Evolutionary conservation across 2,329 filamentous ascomycete species (phyloP), one percentile per base, ranked within the genome.

Genomic region (Penicillium glabrum): DNA sequence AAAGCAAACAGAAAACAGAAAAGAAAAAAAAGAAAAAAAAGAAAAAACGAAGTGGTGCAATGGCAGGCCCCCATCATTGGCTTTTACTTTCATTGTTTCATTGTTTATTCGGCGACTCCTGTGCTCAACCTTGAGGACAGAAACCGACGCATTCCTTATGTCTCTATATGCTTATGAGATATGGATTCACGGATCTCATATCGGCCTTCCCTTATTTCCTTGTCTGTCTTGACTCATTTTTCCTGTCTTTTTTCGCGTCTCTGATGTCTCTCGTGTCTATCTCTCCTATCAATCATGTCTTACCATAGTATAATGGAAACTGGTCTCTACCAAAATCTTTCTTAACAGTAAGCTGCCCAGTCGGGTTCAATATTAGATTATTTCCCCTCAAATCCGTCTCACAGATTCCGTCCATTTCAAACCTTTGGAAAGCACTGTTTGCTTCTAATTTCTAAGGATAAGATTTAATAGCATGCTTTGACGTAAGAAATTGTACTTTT

Each of bases 291-390:
- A 16, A 21, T 27, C 13, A 46, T 51, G 24, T 45, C 46, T 16
- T 55, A 5, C 27, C 5, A 39, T 51, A 41, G 43, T 46, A 46
- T 33, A 59, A 54, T 53, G 44, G 31, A 58, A 53, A 41, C 23
- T 49, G 35, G 23, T 51, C n/a, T 56, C 53, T 57, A 52, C 46
- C 23, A 54, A 43, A 26, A 19, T 27, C 24, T 23, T 27, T 24
- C 39, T 10, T 5, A 1, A 39, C 5, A 8, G 3, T 11, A 9
- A 10, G 16, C n/a, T 39, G 16, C 14, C 35, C n/a, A n/a, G 35
- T 1, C 19, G 7, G 16, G 35, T 37, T 10, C 19, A 9, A 5
- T 13, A 1, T 33, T 33, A n/a, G 4, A 19, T 8, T 37, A n/a
- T 37, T 29, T 26, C 6, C 5, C 7, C 26, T 8, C 8, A 8